Base-by-base conservation (phyloP, 2,329 filamentous ascomycete genomes). In the Fusarium stilboides region DNA sequence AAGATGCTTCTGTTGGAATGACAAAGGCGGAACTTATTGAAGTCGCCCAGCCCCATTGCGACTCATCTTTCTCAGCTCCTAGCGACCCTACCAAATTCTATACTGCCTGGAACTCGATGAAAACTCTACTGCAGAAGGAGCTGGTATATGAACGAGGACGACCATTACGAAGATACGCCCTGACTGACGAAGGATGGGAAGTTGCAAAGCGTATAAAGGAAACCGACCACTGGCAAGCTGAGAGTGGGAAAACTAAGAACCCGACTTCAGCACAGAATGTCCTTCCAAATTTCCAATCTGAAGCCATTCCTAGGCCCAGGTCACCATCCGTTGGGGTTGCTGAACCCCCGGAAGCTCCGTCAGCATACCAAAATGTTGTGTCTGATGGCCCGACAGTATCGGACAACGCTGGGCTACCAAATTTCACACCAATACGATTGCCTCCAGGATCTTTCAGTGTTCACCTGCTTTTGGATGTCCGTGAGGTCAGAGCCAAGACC, bases 21-120 rank as follows among this genome's bases (percentile, higher is more conserved):
- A 88, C 89, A 12, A 95, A 94, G 76, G 76, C 84, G 8, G 86
- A 92, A 58, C 79, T 94, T 4, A 90, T 94, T 45, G 88, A 90
- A 62, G 81, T 85, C 14, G 91, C 92, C 1, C 91, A 95, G 73
- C 87, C 87, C 8, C 84, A 92, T 76, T 93, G 90, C 72, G 91
- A 94, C 74, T 81, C 90, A 3, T 94, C 92, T 0, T 94, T 94
- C 72, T 91, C 87, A 0, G 88, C 87, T 0, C 90, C 91, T 1
- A 84, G 82, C 40, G 90, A 93, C 55, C 83, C 91, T 1, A 89
- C 85, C 13, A 91, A 89, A 58, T 92, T 88, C 72, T 92, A 93
- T 72, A 95, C 92, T 0, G 93, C 93, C 0, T 96, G 92, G 92
- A 91, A 88, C 73, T 94, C 92, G 2, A 94, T 95, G 86, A 93